phyloP scores from a whole-genome alignment of 2,329 filamentous ascomycete genomes.

The Neurospora sp. region DNA sequence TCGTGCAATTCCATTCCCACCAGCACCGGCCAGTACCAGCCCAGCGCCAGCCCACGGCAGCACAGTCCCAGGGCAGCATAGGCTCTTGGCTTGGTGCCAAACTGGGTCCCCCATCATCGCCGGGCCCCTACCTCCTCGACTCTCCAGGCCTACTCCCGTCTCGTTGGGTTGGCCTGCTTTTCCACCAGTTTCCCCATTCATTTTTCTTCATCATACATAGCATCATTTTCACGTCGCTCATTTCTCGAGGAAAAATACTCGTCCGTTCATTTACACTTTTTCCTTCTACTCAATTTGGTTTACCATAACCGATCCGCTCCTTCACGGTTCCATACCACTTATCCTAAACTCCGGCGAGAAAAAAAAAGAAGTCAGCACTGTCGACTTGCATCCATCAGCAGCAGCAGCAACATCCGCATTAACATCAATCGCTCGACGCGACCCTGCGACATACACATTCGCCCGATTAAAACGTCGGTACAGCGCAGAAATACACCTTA shows the following conservation, averaged over 20 bases:
- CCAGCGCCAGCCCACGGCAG: background rate
- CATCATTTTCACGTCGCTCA: conserved; percentile 21
- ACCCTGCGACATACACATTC: background rate
- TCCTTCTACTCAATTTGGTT: conserved; percentile 10
- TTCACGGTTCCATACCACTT: conserved; percentile 8
- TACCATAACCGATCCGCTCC: conserved; percentile 11
- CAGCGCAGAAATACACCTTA: background rate
- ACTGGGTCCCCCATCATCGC: background rate
- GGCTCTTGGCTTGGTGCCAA: background rate
- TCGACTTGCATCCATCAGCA: background rate
- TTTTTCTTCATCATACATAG: conserved; percentile 17
- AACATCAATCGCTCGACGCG: background rate
- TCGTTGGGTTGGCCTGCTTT: background rate
- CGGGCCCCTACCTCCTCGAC: conserved; percentile 6
- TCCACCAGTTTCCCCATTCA: conserved; percentile 3
- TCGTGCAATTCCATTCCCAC: conserved; percentile 1
- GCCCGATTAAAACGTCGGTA: background rate
- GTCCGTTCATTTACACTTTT: conserved; percentile 19
- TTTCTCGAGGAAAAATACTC: conserved; percentile 15
- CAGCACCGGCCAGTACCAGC: background rate
- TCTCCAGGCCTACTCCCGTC: background rate
- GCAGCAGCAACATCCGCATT: background rate
- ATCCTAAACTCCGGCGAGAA: background rate
- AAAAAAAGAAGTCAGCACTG: background rate
- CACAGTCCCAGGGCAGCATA: background rate